Conservation (phyloP, 345 rosid genomes). For the Sonneratia alba region DNA sequence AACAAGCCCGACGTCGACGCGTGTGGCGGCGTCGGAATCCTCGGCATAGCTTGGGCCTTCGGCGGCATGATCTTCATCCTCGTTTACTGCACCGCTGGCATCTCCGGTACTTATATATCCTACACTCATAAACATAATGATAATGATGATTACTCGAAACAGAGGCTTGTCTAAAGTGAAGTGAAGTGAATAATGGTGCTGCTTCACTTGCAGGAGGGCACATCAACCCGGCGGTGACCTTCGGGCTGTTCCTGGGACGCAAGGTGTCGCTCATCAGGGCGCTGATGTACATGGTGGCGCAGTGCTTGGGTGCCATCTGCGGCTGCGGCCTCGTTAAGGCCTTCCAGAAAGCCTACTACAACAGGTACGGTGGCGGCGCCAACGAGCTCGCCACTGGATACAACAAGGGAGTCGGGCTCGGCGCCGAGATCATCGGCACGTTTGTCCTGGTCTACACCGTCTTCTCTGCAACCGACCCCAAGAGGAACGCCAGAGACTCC, state of each 20-base stretch:
- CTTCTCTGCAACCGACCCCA: constrained; percentile 75
- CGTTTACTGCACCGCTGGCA: constrained; percentile 89
- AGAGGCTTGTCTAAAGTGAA: too few relatives aligned
- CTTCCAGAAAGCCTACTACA: constrained; percentile 27
- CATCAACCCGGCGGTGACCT: constrained; percentile 61
- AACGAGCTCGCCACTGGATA: constrained; percentile 34
- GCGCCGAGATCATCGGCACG: constrained; percentile 71
- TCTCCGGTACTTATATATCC: constrained; percentile 39
- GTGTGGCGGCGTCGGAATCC: constrained; percentile 76
- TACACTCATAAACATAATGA: too few relatives aligned
- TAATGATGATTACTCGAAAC: too few relatives aligned
- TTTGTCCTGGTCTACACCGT: constrained; percentile 76
- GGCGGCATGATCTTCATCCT: constrained; percentile 97
- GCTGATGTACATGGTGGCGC: constrained; percentile 49
- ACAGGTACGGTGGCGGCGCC: constrained; percentile 34
- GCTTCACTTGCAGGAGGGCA: constrained; percentile 29
- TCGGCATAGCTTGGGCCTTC: constrained; percentile 92
- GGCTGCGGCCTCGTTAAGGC: constrained; percentile 58
- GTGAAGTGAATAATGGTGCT: neutral
- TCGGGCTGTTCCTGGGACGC: constrained; percentile 46
- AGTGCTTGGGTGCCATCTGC: constrained; percentile 57
- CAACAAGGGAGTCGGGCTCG: constrained; percentile 55
- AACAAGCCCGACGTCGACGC: constrained; percentile 14
- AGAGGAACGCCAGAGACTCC: constrained; percentile 66
- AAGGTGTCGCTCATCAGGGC: constrained; percentile 48